Base-by-base conservation (phyloP, 1,284 basidiomycete genomes). In the Sphaerobolus stellatus region DNA sequence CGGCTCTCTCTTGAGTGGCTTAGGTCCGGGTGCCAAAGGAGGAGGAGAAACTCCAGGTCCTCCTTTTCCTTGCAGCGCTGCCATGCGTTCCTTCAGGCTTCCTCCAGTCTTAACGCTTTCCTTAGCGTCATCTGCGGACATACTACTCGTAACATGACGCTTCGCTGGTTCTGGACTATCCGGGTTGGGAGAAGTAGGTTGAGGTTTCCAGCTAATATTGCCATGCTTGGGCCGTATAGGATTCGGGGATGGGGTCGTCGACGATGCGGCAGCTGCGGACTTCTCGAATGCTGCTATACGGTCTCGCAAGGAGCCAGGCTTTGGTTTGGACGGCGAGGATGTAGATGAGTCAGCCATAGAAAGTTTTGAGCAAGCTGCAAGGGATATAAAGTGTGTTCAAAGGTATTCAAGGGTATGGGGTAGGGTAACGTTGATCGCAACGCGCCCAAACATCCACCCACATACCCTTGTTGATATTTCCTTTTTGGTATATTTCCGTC, bases 1-100 rank as follows among this genome's bases (percentile, higher is more conserved):
- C 2, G 85, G 84, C 0, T 84, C 28, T 50, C 47, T 48, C 57
- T 60, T 56, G 16, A 61, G 50, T 50, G 74, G 71, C 52, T 72
- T 82, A 1, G 87, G 80, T 8, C 83, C 78, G 3, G 79, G 66
- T 48, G 75, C 72, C 28, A 27, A 41, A 46, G 53, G 43, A 3
- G 78, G 69, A n/a, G 76, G 72, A 28, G 67, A 56, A 4, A 62
- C 60, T n/a, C 65, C 49, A 30, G 78, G 73, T 11, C 57, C 52
- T 0, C 73, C 79, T 47, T 76, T 80, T 5, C 88, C 90, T 65
- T 92, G 87, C 31, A 96, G 74, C 2, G 92, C 91, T 25, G 92
- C 92, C 92, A 97, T 96, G 41, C 94, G 84, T 61, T 95, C 94
- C 72, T 87, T 93, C 60, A 97, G 72, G 57, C 88, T 90, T 4